Evolutionary conservation across 495 filamentous ascomycete genomes (phyloP).

Genomic region (Penicillium taxi): DNA sequence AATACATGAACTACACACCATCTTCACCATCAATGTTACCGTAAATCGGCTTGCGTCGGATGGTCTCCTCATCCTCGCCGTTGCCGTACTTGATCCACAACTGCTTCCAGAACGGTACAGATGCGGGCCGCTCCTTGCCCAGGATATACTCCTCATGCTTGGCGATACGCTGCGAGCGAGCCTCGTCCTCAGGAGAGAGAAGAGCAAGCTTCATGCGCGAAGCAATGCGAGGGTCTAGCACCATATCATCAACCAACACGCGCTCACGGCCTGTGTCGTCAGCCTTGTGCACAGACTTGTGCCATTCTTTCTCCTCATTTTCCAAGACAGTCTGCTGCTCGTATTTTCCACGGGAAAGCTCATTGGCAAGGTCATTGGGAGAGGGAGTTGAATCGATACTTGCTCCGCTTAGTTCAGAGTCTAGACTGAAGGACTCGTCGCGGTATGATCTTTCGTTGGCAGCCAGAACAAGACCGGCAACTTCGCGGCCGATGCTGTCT

Average conservation of each 20-base stretch:
- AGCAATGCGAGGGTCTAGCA: constrained; percentile 70
- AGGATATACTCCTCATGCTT: constrained; percentile 60
- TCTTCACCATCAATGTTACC: constrained; percentile 35
- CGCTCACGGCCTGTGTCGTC: constrained; percentile 49
- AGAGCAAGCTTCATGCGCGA: constrained; percentile 75
- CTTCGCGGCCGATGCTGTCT: constrained; percentile 80
- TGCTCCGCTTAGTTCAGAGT: constrained; percentile 15
- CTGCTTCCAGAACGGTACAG: constrained; percentile 34
- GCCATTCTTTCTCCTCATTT: constrained; percentile 80
- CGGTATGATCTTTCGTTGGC: constrained; percentile 43
- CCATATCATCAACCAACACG: constrained; percentile 69
- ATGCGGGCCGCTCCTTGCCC: constrained; percentile 40
- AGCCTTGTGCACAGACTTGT: constrained; percentile 66
- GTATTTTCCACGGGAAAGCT: constrained; percentile 21
- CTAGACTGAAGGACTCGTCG: constrained; percentile 20
- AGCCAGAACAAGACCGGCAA: constrained; percentile 74
- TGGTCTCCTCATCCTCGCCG: constrained; percentile 37
- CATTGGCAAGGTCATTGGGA: constrained; percentile 11
- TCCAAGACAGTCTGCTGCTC: constrained; percentile 67
- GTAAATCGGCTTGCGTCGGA: constrained; percentile 33
- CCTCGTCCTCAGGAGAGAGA: constrained; percentile 54
- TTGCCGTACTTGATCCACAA: constrained; percentile 42
- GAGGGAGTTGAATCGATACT: constrained; percentile 29
- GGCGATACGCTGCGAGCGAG: constrained; percentile 51
- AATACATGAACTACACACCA: constrained; percentile 14